Conservation (phyloP, 1,284 basidiomycete species). For the Xanthoconium separans region DNA sequence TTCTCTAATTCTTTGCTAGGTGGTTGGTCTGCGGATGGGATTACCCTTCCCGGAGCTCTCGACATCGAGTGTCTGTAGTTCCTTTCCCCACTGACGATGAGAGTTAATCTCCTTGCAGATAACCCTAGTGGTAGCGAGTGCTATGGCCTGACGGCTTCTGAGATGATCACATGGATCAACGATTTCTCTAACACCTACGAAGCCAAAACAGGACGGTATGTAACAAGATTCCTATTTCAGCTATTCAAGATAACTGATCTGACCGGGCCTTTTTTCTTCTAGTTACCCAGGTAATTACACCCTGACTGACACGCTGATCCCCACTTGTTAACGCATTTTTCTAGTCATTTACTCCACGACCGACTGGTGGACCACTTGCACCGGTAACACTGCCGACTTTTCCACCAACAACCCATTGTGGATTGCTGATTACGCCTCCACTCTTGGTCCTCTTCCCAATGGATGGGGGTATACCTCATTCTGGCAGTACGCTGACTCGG, state of each 20-base stretch:
- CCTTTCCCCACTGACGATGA: neutral
- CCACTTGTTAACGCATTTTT: neutral
- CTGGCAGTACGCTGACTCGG: conserved; percentile 61
- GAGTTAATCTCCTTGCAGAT: conserved; percentile 32
- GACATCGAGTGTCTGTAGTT: conserved; percentile 56
- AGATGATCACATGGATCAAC: conserved; percentile 63
- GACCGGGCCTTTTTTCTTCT: neutral
- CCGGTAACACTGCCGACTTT: conserved; percentile 54
- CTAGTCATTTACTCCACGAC: conserved; percentile 61
- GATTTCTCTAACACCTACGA: conserved; percentile 65
- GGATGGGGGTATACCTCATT: conserved; percentile 59
- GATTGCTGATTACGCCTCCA: conserved; percentile 54
- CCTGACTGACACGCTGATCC: neutral
- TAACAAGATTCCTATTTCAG: conserved; percentile 22
- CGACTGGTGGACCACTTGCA: conserved; percentile 71
- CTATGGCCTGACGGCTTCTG: conserved; percentile 52
- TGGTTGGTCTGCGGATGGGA: conserved; percentile 58
- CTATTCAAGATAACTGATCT: conserved; percentile 1
- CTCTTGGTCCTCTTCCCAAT: conserved; percentile 53
- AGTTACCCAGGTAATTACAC: conserved; percentile 34
- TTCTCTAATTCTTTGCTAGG: conserved; percentile 32
- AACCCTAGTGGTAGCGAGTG: conserved; percentile 51
- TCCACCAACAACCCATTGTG: conserved; percentile 53
- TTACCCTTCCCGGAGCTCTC: conserved; percentile 67
- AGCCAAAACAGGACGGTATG: conserved; percentile 48